These are phyloP conservation scores for Saccharomycopsis synnaedendra DNA, from an alignment of 805 yeast species.

Conservation along the genomic window DNA sequence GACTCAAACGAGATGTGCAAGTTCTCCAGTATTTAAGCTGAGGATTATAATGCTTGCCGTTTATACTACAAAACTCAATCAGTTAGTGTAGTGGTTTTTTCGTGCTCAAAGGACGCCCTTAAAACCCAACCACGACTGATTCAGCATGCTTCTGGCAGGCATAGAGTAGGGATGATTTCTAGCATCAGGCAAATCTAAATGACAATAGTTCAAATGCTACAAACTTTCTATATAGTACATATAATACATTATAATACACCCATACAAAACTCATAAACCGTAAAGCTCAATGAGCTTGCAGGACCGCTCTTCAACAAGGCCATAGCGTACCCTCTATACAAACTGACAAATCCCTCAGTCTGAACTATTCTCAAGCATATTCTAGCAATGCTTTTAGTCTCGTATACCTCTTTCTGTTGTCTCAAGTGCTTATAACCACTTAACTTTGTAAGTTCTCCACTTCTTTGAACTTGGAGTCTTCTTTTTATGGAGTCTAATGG, in stretches of 20 bases:
- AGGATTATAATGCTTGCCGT: no score
- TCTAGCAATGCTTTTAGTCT: conserved; percentile 1
- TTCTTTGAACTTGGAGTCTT: conserved; percentile 56
- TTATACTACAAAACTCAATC: no score
- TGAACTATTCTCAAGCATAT: conserved; percentile 5
- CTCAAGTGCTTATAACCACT: conserved; percentile 5
- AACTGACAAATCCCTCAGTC: conserved; percentile 11
- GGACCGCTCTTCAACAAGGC: conserved; percentile 17
- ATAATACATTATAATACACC: background rate
- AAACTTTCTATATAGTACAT: no score
- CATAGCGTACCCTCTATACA: conserved; percentile 14
- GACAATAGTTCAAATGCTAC: no score
- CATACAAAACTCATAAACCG: conserved; percentile 15
- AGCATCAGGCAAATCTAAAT: no score
- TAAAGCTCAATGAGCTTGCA: conserved; percentile 14
- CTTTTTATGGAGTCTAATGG: conserved; percentile 82
- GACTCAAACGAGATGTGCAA: no score
- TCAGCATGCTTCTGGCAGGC: no score
- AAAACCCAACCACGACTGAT: no score
- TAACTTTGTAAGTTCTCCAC: conserved; percentile 1
- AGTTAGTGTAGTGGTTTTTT: no score
- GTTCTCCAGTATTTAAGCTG: no score
- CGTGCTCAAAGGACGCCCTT: no score
- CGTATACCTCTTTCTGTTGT: conserved; percentile 2
- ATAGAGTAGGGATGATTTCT: no score